phyloP scores from a whole-genome alignment of 1,284 basidiomycete genomes.

The Ustilago lituana region DNA sequence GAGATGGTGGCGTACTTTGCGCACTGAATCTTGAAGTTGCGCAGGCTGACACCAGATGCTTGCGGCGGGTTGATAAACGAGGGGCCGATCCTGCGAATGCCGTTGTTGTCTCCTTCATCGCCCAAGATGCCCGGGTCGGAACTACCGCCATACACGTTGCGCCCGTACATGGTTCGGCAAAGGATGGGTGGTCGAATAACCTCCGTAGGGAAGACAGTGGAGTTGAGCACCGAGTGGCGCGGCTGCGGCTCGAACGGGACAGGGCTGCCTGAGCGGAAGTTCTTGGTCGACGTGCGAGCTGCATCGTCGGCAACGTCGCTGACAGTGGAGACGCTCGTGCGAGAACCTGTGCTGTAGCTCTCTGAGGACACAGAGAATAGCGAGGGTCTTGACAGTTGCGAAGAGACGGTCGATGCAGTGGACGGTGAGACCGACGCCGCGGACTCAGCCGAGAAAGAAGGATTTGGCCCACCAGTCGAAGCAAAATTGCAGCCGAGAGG shows the following conservation, averaged over 20 bases:
- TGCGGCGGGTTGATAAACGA: conserved; percentile 46
- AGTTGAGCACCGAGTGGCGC: conserved; percentile 53
- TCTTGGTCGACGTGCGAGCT: conserved; percentile 6
- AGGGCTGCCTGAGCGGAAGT: not conserved
- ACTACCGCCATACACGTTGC: conserved; percentile 23
- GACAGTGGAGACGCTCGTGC: conserved; percentile 40
- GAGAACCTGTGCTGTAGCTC: conserved; percentile 34
- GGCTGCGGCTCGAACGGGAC: conserved; percentile 47
- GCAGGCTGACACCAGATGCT: conserved; percentile 56
- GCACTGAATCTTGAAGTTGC: conserved; percentile 68
- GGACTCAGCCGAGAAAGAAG: conserved; percentile 13
- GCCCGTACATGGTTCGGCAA: conserved; percentile 31
- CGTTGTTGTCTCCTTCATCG: conserved; percentile 15
- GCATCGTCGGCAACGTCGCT: conserved; percentile 37
- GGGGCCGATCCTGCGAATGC: conserved; percentile 27
- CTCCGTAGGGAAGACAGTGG: conserved; percentile 54
- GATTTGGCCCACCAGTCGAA: not conserved
- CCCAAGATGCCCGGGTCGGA: conserved; percentile 20
- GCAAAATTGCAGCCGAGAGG: conserved; percentile 3
- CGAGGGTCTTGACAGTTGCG: conserved; percentile 41
- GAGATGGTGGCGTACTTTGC: conserved; percentile 86
- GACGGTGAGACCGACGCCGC: conserved; percentile 37
- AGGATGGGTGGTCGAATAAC: conserved; percentile 46
- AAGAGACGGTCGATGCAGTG: conserved; percentile 46
- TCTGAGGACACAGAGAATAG: conserved; percentile 46